Percentiles rank a stretch among this genome's conserved stretches.
phyloP scores from a whole-genome alignment of 2,329 filamentous ascomycete genomes.

The Colletotrichum sp. region DNA sequence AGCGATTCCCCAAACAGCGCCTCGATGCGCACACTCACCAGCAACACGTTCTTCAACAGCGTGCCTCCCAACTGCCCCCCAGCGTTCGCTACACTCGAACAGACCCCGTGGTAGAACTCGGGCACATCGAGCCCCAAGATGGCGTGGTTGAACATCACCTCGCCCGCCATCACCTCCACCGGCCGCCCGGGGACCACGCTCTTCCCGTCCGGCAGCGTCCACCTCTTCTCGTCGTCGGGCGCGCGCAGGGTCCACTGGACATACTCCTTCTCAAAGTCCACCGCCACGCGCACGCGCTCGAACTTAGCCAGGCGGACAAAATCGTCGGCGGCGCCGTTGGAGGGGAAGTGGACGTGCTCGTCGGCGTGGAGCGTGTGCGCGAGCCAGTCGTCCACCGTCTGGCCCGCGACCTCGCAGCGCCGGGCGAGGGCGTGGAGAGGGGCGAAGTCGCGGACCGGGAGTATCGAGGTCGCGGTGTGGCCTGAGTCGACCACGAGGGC shows the following conservation, averaged over 20 bases:
- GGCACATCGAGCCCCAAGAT: background rate
- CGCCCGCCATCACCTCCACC: background rate
- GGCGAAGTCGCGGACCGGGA: background rate
- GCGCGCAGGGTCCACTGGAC: background rate
- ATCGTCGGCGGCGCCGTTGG: background rate
- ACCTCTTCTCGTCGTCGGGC: background rate
- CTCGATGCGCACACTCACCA: background rate
- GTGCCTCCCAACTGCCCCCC: background rate
- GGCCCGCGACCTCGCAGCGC: background rate
- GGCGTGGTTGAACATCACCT: background rate
- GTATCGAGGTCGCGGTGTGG: background rate
- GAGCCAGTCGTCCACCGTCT: background rate
- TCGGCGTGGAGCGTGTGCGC: background rate
- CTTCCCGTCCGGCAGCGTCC: background rate
- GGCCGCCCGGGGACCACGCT: background rate
- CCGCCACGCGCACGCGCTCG: background rate
- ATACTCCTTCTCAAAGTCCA: background rate
- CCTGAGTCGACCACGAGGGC: background rate
- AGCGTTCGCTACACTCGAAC: background rate
- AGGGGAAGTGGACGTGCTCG: background rate
- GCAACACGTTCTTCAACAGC: background rate
- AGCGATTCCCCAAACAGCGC: background rate
- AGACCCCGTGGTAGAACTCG: background rate
- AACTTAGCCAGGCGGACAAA: background rate
- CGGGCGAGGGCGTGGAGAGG: background rate